Percentiles rank a stretch among this genome's conserved stretches.
Evolutionary conservation across 305 asterid species (phyloP).

Genomic region (Fraxinus albicans): DNA sequence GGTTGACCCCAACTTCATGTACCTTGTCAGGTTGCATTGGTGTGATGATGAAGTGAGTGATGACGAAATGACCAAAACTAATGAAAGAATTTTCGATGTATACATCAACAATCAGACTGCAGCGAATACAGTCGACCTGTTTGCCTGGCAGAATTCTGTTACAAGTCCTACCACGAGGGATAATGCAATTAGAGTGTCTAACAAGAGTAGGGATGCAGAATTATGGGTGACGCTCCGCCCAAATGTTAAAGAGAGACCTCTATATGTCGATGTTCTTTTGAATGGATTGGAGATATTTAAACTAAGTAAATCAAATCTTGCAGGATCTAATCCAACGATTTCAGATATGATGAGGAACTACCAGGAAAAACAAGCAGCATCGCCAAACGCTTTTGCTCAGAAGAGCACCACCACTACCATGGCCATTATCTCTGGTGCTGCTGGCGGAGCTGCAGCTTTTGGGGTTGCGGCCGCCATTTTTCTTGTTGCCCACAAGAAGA

Average conservation of each 20-base stretch:
- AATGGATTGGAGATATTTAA: constrained; percentile 88
- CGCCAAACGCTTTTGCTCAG: constrained; percentile 24
- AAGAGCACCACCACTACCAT: constrained; percentile 16
- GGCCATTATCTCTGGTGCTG: constrained; percentile 59
- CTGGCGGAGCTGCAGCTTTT: constrained; percentile 76
- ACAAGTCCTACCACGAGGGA: constrained; percentile 53
- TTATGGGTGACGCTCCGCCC: constrained; percentile 71
- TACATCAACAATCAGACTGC: constrained; percentile 69
- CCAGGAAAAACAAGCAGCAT: constrained; percentile 30
- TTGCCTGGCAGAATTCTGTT: constrained; percentile 29
- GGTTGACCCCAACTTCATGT: constrained; percentile 70
- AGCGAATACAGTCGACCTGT: constrained; percentile 36
- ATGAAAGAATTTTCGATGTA: constrained; percentile 65
- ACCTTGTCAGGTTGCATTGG: constrained; percentile 83
- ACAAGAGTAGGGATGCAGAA: constrained; percentile 29
- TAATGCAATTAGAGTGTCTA: constrained; percentile 45
- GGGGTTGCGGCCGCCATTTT: constrained; percentile 64
- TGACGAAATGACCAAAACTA: constrained; percentile 41
- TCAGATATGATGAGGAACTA: constrained; percentile 75
- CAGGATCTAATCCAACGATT: constrained; percentile 76
- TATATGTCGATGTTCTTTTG: constrained; percentile 54
- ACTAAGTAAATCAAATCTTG: constrained; percentile 54
- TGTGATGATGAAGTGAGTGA: constrained; percentile 72
- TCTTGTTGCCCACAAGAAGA: constrained; percentile 43
- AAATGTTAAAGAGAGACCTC: constrained; percentile 18